Evolutionary conservation across 169 alveolate genomes (phyloP).

Genomic region (Sarcocystis neurona): DNA sequence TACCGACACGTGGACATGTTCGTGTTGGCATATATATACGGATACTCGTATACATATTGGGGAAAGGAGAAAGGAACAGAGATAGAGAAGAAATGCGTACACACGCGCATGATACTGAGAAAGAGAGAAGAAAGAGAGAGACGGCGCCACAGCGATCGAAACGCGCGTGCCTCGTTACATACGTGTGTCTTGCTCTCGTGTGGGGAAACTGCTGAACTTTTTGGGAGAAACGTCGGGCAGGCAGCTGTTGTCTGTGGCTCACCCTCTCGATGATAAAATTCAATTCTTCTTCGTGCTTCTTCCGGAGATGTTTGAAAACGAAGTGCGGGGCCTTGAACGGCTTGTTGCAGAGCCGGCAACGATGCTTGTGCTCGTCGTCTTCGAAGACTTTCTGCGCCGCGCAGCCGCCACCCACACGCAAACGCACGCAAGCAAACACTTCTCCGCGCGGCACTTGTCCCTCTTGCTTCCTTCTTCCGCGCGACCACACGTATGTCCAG

Average conservation of each 20-base stretch:
- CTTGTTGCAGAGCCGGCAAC: conserved; percentile 33
- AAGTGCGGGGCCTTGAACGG: conserved; percentile 28
- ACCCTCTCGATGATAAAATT: conserved; percentile 15
- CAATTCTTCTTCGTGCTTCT: conserved; percentile 33
- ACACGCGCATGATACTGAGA: not conserved
- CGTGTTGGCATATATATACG: too few species aligned
- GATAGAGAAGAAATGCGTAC: not conserved
- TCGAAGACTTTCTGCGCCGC: conserved; percentile 23
- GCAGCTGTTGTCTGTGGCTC: too few species aligned
- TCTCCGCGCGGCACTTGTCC: too few species aligned
- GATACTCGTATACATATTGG: not conserved
- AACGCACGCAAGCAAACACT: too few species aligned
- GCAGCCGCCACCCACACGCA: not conserved
- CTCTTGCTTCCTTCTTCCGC: too few species aligned
- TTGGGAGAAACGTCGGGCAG: not conserved
- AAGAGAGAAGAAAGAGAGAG: not conserved
- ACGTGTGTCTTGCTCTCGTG: too few species aligned
- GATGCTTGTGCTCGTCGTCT: conserved; percentile 38
- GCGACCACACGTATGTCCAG: too few species aligned
- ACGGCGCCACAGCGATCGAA: too few species aligned
- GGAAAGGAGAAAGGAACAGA: not conserved
- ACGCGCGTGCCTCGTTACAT: too few species aligned
- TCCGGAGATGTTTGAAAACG: conserved; percentile 34
- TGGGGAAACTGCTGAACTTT: not conserved
- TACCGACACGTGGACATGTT: too few species aligned